phyloP scores from a whole-genome alignment of 257 asterid species.

The Primulina huaijiensis region DNA sequence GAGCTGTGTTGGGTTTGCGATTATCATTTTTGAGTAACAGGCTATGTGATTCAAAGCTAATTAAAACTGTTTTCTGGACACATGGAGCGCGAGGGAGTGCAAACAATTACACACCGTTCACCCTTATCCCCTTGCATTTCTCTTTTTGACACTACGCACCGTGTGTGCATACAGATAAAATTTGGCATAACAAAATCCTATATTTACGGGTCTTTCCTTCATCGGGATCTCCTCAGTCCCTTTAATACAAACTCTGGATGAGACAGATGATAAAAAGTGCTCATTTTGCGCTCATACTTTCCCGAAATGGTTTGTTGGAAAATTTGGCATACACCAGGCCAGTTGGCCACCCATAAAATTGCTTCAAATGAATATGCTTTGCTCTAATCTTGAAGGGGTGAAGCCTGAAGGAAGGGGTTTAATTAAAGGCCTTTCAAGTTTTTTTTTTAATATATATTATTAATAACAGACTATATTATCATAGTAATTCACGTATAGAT shows the following conservation, averaged over 20 bases:
- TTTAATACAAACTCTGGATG: background rate
- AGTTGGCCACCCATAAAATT: too few relatives aligned
- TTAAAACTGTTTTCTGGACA: conserved; percentile 23
- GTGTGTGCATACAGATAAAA: background rate
- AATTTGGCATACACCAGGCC: background rate
- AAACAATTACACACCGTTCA: conserved; percentile 24
- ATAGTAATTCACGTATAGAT: background rate
- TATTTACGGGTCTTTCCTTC: conserved; percentile 19
- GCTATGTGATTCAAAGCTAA: conserved; percentile 26
- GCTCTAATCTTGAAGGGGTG: background rate
- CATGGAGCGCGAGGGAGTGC: conserved; percentile 2
- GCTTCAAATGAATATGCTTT: background rate
- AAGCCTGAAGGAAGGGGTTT: too few relatives aligned
- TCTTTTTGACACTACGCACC: conserved; percentile 1
- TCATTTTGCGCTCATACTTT: conserved; percentile 24
- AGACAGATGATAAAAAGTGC: conserved; percentile 21
- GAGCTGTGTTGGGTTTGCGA: conserved; percentile 11
- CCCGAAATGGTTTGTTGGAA: background rate
- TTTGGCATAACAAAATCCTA: conserved; percentile 17
- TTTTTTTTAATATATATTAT: too few relatives aligned
- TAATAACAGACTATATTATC: background rate
- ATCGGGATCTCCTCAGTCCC: conserved; percentile 19
- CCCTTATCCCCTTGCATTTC: conserved; percentile 24
- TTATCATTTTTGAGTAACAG: conserved; percentile 23
- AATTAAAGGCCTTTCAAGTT: background rate